phyloP scores from a whole-genome alignment of 2,329 filamentous ascomycete species.

The Epichloe brachyelytri region DNA sequence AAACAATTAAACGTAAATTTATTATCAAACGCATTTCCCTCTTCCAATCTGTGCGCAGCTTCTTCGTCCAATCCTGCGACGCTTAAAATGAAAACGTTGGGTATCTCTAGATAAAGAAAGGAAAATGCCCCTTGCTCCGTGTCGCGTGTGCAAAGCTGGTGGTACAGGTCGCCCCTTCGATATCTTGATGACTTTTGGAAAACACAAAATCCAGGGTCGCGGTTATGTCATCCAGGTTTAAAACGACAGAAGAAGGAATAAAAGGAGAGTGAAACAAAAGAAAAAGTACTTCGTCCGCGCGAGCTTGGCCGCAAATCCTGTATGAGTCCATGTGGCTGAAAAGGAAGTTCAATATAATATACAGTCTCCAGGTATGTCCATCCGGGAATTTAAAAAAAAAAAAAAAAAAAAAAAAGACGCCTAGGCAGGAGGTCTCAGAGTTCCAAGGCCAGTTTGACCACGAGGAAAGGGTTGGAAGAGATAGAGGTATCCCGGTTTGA shows the following conservation, averaged over 20 bases:
- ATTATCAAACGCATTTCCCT: slow-evolving; percentile 4
- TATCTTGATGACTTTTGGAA: slow-evolving; percentile 5
- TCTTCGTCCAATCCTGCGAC: slow-evolving; percentile 4
- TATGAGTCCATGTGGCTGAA: slow-evolving; percentile 8
- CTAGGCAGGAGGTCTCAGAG: background rate
- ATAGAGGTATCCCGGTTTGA: background rate
- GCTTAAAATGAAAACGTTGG: slow-evolving; percentile 14
- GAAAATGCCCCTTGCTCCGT: slow-evolving; percentile 17
- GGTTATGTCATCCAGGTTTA: slow-evolving; percentile 2
- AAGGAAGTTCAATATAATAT: slow-evolving; percentile 4
- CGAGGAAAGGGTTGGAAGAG: background rate
- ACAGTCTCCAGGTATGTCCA: slow-evolving; percentile 5
- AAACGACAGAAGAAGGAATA: background rate
- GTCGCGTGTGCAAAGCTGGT: slow-evolving; percentile 17
- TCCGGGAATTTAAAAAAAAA: background rate
- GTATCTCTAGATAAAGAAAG: slow-evolving; percentile 23
- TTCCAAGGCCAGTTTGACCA: background rate
- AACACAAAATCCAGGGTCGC: slow-evolving; percentile 11
- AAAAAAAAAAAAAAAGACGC: background rate
- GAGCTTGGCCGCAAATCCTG: slow-evolving; percentile 1
- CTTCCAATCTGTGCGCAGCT: slow-evolving; percentile 5
- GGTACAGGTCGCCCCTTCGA: slow-evolving; percentile 19
- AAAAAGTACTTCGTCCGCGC: background rate
- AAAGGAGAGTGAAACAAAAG: background rate
- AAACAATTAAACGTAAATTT: background rate